Percentiles rank a stretch among this genome's conserved stretches.
phyloP scores from a whole-genome alignment of 192 early-diverging fungal genomes.

The Borealophlyctis nickersoniae region DNA sequence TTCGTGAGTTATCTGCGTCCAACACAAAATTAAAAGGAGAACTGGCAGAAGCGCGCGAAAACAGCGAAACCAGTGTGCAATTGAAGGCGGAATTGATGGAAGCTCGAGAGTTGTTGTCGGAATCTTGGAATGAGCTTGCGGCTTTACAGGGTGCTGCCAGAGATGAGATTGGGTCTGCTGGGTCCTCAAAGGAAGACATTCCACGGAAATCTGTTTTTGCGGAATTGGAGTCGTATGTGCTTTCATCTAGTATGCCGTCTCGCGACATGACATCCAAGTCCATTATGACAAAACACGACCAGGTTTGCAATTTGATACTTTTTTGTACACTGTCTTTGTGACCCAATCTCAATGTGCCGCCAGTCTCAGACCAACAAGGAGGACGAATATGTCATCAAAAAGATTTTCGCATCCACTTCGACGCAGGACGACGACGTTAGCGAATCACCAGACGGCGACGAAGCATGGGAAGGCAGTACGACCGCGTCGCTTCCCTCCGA shows the following conservation, averaged over 20 bases:
- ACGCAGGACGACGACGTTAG: too few relatives aligned
- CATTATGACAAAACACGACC: too few relatives aligned
- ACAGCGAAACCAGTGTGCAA: neutral
- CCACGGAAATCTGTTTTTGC: constrained; percentile 13
- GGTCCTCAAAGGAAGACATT: neutral
- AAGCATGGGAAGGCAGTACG: neutral
- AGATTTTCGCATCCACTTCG: neutral
- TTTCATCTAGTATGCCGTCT: constrained; percentile 3
- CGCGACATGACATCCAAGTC: too few relatives aligned
- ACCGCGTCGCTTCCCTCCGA: neutral
- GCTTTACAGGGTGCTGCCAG: neutral
- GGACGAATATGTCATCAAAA: neutral
- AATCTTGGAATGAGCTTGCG: neutral
- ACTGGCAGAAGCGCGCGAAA: constrained; percentile 4
- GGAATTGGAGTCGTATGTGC: constrained; percentile 18
- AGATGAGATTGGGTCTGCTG: neutral
- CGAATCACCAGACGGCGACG: neutral
- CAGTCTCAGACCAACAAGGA: too few relatives aligned
- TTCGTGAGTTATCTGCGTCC: neutral
- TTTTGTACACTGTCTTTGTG: too few relatives aligned
- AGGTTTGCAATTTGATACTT: too few relatives aligned
- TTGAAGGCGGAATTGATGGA: constrained; percentile 2
- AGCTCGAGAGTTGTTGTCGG: neutral
- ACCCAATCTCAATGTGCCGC: too few relatives aligned
- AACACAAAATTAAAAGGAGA: constrained; percentile 6